These are phyloP conservation scores for Gracilaria vermiculophylla DNA, from an alignment of 23 red algal species.

Conservation along the genomic window DNA sequence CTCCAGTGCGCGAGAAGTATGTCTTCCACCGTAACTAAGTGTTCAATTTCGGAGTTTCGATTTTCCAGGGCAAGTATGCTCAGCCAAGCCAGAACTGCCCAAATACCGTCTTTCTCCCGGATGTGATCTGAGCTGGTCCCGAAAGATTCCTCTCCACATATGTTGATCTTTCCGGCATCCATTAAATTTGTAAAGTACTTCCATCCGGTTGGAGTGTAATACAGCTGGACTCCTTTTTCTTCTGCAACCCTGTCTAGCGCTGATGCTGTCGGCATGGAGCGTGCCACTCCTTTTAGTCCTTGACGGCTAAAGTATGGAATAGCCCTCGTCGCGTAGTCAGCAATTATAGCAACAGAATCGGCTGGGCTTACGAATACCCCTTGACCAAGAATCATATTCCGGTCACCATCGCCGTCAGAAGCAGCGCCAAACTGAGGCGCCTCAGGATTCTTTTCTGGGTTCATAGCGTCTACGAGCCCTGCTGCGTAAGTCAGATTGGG, in stretches of 20 bases:
- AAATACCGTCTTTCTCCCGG: conserved; percentile 95
- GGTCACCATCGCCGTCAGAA: conserved; percentile 95
- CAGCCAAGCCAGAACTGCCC: conserved; percentile 88
- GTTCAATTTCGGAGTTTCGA: neutral
- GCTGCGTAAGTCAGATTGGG: conserved; percentile 78
- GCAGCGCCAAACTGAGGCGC: conserved; percentile 85
- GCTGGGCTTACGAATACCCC: conserved; percentile 84
- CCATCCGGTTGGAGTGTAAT: conserved; percentile 92
- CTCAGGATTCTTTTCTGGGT: conserved; percentile 7
- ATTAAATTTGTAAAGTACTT: conserved; percentile 97
- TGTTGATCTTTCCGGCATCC: conserved; percentile 73
- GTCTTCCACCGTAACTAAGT: conserved; percentile 62
- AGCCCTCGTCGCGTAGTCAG: conserved; percentile 66
- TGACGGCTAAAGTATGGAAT: conserved; percentile 70
- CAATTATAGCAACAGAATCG: conserved; percentile 95
- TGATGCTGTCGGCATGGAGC: conserved; percentile 76
- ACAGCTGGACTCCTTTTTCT: conserved; percentile 42
- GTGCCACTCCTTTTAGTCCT: conserved; percentile 80
- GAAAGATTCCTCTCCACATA: conserved; percentile 95
- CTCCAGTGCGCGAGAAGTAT: conserved; percentile 85
- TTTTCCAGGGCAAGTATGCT: conserved; percentile 76
- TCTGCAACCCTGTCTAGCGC: conserved; percentile 88
- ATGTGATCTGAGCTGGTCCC: conserved; percentile 84
- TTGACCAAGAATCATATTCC: conserved; percentile 92
- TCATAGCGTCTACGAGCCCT: conserved; percentile 42